Evolutionary conservation across 176 grass and related monocot genomes (phyloP).

Genomic region (Puccinellia tenuiflora): DNA sequence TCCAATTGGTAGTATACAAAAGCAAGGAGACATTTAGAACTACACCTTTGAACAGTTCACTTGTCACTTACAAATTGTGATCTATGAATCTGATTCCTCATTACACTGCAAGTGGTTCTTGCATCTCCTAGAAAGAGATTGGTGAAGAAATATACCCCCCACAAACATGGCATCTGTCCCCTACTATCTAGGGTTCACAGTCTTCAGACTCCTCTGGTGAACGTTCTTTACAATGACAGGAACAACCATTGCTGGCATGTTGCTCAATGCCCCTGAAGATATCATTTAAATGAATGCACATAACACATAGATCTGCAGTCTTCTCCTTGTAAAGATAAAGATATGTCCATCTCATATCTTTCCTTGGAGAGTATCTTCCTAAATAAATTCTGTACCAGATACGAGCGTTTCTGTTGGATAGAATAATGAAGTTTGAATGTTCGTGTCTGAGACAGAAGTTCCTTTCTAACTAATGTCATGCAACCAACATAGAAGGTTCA

Average conservation of each 20-base stretch:
- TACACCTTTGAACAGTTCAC: not conserved
- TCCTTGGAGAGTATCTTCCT: slow-evolving; percentile 3
- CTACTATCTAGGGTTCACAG: not conserved
- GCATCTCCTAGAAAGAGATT: not conserved
- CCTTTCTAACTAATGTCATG: slow-evolving; percentile 16
- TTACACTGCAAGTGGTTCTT: slow-evolving; percentile 20
- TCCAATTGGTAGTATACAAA: slow-evolving; percentile 15
- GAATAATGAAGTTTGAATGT: not conserved
- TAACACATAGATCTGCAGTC: not conserved
- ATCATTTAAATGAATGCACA: not conserved
- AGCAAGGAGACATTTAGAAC: slow-evolving; percentile 6
- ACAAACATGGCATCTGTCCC: not conserved
- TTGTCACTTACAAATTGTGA: not conserved
- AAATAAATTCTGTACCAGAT: not conserved
- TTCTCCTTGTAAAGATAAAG: slow-evolving; percentile 20
- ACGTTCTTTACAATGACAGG: not conserved
- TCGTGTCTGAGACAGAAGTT: not conserved
- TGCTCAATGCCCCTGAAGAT: slow-evolving; percentile 17
- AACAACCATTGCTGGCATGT: slow-evolving; percentile 10
- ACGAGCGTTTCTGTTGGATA: slow-evolving; percentile 9
- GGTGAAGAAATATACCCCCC: not conserved
- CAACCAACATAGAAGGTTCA: slow-evolving; percentile 30
- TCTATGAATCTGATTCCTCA: slow-evolving; percentile 29
- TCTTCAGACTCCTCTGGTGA: not conserved
- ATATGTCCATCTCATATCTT: slow-evolving; percentile 11